phyloP scores from a whole-genome alignment of 176 grass and related monocot species.

The Aegilops umbellulata region DNA sequence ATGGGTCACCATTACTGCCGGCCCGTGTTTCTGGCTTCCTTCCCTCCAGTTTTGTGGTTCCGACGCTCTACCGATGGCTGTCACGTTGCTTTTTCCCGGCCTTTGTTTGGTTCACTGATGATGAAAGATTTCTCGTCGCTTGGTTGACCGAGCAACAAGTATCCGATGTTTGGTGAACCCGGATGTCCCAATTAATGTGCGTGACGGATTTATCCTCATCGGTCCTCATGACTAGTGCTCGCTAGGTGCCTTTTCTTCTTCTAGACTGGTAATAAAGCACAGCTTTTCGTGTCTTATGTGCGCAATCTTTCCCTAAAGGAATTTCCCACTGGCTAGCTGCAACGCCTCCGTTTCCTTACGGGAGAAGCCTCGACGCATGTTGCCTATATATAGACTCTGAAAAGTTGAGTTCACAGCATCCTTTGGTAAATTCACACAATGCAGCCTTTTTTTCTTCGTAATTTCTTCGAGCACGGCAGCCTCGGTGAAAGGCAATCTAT shows the following conservation, averaged over 20 bases:
- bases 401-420: neutral
- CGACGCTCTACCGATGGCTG: no score
- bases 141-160: no score
- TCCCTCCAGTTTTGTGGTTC: neutral
- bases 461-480: no score
- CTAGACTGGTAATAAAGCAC: neutral
- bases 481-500: no score
- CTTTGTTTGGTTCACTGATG: no score
- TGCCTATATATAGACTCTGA: neutral
- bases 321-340: neutral
- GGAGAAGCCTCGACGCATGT: neutral
- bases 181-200: no score
- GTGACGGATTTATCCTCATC: no score
- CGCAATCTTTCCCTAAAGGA: constrained; percentile 2
- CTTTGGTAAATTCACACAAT: no score
- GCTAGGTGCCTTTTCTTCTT: neutral
- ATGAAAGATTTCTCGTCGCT: no score
- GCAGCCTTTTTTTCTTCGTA: no score
- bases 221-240: neutral
- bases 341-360: neutral
- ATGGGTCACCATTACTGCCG: constrained; percentile 1
- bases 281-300: neutral
- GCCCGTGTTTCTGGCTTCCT: neutral
- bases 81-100: no score
- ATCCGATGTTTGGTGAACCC: no score